Base-by-base conservation (phyloP, 2,329 filamentous ascomycete genomes). In the Aspergillus candidus region DNA sequence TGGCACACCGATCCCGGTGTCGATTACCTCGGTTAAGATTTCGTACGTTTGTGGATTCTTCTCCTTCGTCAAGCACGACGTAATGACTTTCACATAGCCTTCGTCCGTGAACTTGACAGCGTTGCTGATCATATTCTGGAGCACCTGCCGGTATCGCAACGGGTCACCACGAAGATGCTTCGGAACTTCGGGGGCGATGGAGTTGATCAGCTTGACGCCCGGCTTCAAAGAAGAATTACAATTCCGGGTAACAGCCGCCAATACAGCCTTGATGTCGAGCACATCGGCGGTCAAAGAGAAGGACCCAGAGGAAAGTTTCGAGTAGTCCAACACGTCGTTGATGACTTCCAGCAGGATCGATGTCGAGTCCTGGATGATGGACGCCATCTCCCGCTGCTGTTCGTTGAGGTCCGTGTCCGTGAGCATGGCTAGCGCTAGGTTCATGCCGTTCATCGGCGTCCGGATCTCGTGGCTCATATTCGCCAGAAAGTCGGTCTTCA, bases 291-390 rank as follows among this genome's bases (percentile, higher is more conserved):
- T 75, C 41, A 83, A 69, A 2, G 77, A 76, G 47, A 83, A 79
- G 31, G 70, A 73, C n/a, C 78, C 77, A 0, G 78, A 78, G 0
- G 76, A 73, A 5, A 82, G 67, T 51, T 82, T 83, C 8, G 79
- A 82, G 55, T 80, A 83, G 61, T 84, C 80, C n/a, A 83, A 69
- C 36, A 84, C 80, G 48, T 82, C 78, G 54, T 83, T 82, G 58
- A 83, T 82, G 38, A 83, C 73, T 49, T 78, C 75, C 13, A 83
- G 62, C 15, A 83, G 66, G 2, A 81, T 68, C 14, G 75, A 71
- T 2, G 76, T 78, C 0, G 79, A 82, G 44, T 81, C 77, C 50
- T 79, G 72, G 43, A 83, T 77, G 36, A 82, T 77, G 33, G 69
- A 67, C 1, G 76, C 72, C 34, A 75, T 75, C 44, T 83, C 78